Percentiles rank a stretch among this genome's conserved stretches.
Conservation (phyloP, 2,329 filamentous ascomycete species). For the Helotiales sp. region DNA sequence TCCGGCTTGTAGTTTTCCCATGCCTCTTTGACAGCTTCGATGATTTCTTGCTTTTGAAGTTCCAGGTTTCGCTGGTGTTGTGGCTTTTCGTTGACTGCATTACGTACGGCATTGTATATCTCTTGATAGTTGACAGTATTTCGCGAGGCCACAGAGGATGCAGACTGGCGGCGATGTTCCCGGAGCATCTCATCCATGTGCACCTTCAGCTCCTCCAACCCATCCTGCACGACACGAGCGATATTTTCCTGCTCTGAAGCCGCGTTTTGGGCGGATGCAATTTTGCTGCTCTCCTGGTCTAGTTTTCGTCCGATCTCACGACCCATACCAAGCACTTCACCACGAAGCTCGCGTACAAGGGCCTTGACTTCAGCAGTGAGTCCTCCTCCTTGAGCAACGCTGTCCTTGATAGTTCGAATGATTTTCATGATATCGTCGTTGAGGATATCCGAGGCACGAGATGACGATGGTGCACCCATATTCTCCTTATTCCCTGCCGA, state of each 20-base stretch:
- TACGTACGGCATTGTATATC: constrained; percentile 83
- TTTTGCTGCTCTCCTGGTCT: constrained; percentile 66
- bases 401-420: constrained; percentile 87
- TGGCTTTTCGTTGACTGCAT: constrained; percentile 63
- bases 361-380: constrained; percentile 92
- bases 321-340: constrained; percentile 94
- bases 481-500: constrained; percentile 38
- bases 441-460: constrained; percentile 60
- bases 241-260: constrained; percentile 71
- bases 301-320: constrained; percentile 85
- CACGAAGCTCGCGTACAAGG: constrained; percentile 84
- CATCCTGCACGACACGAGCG: constrained; percentile 76
- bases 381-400: constrained; percentile 84
- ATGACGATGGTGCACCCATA: constrained; percentile 24
- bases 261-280: constrained; percentile 50
- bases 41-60: constrained; percentile 81
- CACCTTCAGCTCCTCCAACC: constrained; percentile 79
- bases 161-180: constrained; percentile 73
- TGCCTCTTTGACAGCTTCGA: constrained; percentile 85
- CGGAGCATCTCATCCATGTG: constrained; percentile 82
- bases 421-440: constrained; percentile 83
- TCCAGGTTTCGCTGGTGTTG: constrained; percentile 54
- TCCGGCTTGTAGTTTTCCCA: constrained; percentile 96
- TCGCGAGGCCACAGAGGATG: constrained; percentile 65
- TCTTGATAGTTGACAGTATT: constrained; percentile 78